Evolutionary conservation across 495 filamentous ascomycete genomes (phyloP), one percentile per base, ranked within the genome.

Genomic region (Aspergillus wentii): DNA sequence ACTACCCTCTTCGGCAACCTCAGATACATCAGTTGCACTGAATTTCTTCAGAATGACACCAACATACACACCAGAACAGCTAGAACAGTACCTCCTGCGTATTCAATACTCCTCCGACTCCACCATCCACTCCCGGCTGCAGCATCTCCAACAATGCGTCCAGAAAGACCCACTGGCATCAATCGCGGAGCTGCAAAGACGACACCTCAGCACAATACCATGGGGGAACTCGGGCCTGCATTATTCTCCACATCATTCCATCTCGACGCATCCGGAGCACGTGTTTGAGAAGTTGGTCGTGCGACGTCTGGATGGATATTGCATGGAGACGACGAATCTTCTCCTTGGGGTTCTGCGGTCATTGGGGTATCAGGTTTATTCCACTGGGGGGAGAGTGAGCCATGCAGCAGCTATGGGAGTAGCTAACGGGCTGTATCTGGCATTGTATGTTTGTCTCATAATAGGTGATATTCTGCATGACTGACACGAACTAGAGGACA

Each of bases 241-340:
- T 43, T 80, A 80, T 57, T 86, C 52, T 40, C 51, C 59, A 3
- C 61, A 71, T 33, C 76, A 75, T 30, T 59, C 61, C 8, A 66
- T 86, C 18, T 74, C 72, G 2, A 58, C 85, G 5, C 63, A 80
- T 36, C 75, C 77, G 2, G 56, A 79, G 17, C 60, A 69, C 17
- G 51, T 88, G 3, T 88, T 74, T 46, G 48, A 70, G 17, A 88
- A 88, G 62, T 73, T 88, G 23, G 76, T 87, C 6, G 54, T 56
- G 18, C 67, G 72, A 32, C 71, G 74, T n/a, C 57, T 79, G 15
- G 86, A 86, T 20, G 85, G 86, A 0, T 87, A 88, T 44, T 89
- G 85, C 59, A 86, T 89, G 81, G 86, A 90, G 49, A 75, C 72
- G 36, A 86, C 81, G 38, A 62, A 65, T 8, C 61, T 88, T 23